These are phyloP conservation scores for Calonectria pteridis DNA, from an alignment of 2,329 filamentous ascomycete species.

Conservation along the genomic window DNA sequence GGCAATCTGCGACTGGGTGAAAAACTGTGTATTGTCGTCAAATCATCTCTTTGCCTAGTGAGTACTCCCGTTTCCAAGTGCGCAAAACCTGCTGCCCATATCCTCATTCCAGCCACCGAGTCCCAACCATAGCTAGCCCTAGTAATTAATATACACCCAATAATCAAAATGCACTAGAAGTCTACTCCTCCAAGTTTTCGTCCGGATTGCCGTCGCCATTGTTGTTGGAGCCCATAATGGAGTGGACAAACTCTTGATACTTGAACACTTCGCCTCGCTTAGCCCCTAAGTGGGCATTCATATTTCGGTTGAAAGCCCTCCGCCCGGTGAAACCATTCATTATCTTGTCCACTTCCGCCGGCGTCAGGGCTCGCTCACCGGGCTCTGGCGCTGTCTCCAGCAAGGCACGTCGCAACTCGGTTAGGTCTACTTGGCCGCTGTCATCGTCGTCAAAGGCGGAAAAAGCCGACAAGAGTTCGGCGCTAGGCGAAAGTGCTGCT, in stretches of 20 bases:
- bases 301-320: slow-evolving; percentile 80
- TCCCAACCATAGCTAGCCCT: not conserved
- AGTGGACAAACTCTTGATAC: slow-evolving; percentile 91
- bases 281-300: slow-evolving; percentile 62
- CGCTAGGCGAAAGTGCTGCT: slow-evolving; percentile 78
- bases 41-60: slow-evolving; percentile 10
- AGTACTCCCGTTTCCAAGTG: slow-evolving; percentile 6
- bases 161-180: not conserved
- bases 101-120: slow-evolving; percentile 6
- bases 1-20: not conserved
- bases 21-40: slow-evolving; percentile 10
- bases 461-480: slow-evolving; percentile 89
- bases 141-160: slow-evolving; percentile 17
- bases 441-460: slow-evolving; percentile 97
- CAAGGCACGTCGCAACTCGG: slow-evolving; percentile 84
- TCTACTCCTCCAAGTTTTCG: slow-evolving; percentile 43
- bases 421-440: slow-evolving; percentile 89
- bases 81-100: slow-evolving; percentile 11
- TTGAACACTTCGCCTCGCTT: slow-evolving; percentile 90
- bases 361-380: slow-evolving; percentile 73
- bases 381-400: slow-evolving; percentile 84
- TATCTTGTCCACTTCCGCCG: slow-evolving; percentile 86
- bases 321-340: slow-evolving; percentile 87
- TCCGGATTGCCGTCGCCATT: slow-evolving; percentile 50
- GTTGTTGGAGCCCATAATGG: slow-evolving; percentile 68